phyloP scores from a whole-genome alignment of 352 stramenopile genomes.

The Pythium dissotocum region DNA sequence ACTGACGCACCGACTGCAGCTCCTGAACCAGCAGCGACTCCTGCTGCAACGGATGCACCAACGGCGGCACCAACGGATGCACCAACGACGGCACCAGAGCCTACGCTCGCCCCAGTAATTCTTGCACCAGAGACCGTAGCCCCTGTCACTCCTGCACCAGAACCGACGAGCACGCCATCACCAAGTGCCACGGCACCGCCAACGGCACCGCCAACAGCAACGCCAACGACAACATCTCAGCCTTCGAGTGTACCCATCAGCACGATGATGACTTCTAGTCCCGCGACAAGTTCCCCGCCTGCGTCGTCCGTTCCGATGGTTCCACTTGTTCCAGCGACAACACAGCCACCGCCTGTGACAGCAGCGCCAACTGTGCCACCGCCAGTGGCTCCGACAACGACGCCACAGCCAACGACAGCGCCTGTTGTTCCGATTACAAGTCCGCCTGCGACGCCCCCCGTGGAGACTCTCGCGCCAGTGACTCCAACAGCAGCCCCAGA shows the following conservation, averaged over 20 bases:
- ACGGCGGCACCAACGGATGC: neutral
- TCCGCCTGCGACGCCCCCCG: neutral
- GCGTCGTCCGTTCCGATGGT: conserved; percentile 4
- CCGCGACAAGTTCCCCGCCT: neutral
- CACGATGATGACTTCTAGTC: neutral
- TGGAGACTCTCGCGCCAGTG: neutral
- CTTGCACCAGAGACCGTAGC: neutral
- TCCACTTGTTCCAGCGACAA: conserved; percentile 1
- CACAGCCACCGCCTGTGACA: neutral
- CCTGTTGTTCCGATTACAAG: neutral
- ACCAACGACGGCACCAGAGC: neutral
- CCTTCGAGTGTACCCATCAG: neutral
- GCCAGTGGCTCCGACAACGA: neutral
- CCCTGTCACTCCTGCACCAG: neutral
- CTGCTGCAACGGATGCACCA: neutral
- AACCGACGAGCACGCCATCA: neutral
- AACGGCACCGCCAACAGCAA: neutral
- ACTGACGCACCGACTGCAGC: neutral
- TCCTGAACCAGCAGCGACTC: too few species aligned
- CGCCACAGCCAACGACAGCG: neutral
- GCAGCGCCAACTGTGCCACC: neutral
- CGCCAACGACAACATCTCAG: neutral
- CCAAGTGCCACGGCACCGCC: neutral
- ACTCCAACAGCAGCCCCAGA: neutral
- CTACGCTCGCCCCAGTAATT: neutral